A percentile compares a stretch with the other conserved stretches of the same genome.
Conservation (phyloP, 23 red algal genomes). For the Gracilaria domingensis region DNA sequence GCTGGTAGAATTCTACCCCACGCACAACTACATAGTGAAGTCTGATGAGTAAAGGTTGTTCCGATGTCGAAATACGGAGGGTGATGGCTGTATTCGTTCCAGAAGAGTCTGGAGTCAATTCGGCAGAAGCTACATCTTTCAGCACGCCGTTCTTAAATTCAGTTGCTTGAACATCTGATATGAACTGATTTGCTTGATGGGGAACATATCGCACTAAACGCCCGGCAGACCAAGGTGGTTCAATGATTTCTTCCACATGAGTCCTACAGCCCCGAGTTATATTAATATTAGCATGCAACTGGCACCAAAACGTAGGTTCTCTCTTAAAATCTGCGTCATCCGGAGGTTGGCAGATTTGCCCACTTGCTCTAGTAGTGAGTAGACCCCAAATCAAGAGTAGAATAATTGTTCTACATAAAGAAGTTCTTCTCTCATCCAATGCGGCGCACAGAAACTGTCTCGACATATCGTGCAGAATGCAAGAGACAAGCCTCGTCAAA, state of each 20-base stretch:
- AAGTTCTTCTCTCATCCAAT: not conserved
- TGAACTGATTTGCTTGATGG: conserved; percentile 39
- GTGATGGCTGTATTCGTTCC: conserved; percentile 23
- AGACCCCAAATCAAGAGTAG: not conserved
- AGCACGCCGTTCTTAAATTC: not conserved
- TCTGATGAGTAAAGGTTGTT: not conserved
- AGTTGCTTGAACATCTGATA: conserved; percentile 3
- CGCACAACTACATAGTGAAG: conserved; percentile 17
- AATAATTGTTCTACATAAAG: not conserved
- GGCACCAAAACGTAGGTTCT: conserved; percentile 50
- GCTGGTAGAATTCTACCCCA: not conserved
- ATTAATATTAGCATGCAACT: conserved; percentile 24
- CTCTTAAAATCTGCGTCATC: conserved; percentile 7
- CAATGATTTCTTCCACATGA: conserved; percentile 36
- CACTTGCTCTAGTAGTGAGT: not conserved
- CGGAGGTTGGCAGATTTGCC: conserved; percentile 22
- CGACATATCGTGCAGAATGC: not conserved
- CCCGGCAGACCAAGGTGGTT: conserved; percentile 23
- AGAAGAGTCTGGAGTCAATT: not conserved
- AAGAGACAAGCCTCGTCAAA: not conserved
- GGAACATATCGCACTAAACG: conserved; percentile 45
- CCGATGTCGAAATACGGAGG: not conserved
- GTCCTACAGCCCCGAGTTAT: conserved; percentile 20
- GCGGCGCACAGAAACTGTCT: not conserved
- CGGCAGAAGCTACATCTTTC: not conserved